Base-by-base conservation (phyloP, 169 alveolate species). In the Cyclospora cayetanensis region DNA sequence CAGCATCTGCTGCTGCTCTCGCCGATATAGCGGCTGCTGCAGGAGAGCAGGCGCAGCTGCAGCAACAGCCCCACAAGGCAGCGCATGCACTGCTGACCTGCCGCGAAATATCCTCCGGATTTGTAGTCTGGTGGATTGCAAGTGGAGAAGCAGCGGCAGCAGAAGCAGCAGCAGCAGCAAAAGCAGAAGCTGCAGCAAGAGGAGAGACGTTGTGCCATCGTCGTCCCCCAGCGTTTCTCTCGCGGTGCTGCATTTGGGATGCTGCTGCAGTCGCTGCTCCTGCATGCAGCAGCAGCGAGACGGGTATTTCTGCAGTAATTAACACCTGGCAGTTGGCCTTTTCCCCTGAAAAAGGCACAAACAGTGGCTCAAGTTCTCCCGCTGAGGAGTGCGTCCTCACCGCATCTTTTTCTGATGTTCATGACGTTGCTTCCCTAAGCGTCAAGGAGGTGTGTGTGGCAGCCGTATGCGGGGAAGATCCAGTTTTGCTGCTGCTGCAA, bases 21-120 rank as follows among this genome's bases (percentile, higher is more conserved):
- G 77, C 77, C 20, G 77, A 65, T 20, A n/a, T n/a, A n/a, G n/a
- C n/a, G n/a, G 77, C 39, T 25, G 77, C 77, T n/a, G 43, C 77
- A 25, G 77, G 60, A 15, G 43, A 25, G 29, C 77, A 65, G 77
- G 43, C 25, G 77, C 29, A 65, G 37, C 7, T 15, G 60, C 25
- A 46, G 60, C 60, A 46, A 12, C 60, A 46, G 20, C 0, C 77
- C 4, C 60, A 31, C 70, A 3, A n/a, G n/a, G n/a, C n/a, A n/a
- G n/a, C n/a, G n/a, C n/a, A n/a, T n/a, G n/a, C n/a, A n/a, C n/a
- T n/a, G n/a, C n/a, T 18, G 15, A 25, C 37, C 39, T n/a, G 20
- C 1, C 77, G 43, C 39, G 3, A 18, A n/a, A 20, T 42, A 7
- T 5, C 77, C 35, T 37, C 43, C 15, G 77, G 77, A 5, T 65